Evolutionary conservation across 768 basidiomycete genomes (phyloP).

Genomic region (Collybiopsis confluens): DNA sequence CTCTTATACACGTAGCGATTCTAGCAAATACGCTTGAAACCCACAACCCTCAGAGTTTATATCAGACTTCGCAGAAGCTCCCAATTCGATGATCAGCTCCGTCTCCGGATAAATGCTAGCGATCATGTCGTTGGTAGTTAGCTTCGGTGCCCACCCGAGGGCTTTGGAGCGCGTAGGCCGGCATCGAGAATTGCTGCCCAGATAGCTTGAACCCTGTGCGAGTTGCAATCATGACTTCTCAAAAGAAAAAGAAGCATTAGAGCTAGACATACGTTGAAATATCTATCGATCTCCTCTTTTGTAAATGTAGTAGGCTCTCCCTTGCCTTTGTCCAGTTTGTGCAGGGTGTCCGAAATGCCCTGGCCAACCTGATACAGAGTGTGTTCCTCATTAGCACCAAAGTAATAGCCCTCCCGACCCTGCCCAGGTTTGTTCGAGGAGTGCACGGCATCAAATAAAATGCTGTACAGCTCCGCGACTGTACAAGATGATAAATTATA

Average conservation of each 20-base stretch:
- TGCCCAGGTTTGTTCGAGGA: conserved; percentile 26
- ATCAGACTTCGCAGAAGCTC: neutral
- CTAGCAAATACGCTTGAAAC: no score
- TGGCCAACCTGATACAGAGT: conserved; percentile 36
- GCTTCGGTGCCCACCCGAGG: conserved; percentile 43
- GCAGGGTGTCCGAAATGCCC: conserved; percentile 33
- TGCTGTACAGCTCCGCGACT: conserved; percentile 43
- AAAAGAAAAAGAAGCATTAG: conserved; percentile 3
- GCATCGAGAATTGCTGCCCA: conserved; percentile 38
- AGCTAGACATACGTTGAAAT: conserved; percentile 25
- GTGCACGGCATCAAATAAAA: conserved; percentile 35
- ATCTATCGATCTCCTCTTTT: conserved; percentile 39
- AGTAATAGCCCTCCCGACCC: conserved; percentile 51
- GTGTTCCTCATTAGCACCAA: conserved; percentile 49
- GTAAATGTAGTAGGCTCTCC: conserved; percentile 44
- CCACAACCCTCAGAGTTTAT: no score
- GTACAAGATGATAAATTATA: neutral
- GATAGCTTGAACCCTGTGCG: conserved; percentile 25
- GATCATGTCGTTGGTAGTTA: conserved; percentile 36
- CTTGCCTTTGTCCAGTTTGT: conserved; percentile 31
- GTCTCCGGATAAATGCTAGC: conserved; percentile 38
- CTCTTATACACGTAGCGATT: no score
- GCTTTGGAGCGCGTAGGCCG: conserved; percentile 28
- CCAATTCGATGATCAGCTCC: conserved; percentile 17
- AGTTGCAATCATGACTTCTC: neutral